phyloP scores from a whole-genome alignment of 345 rosid genomes.

The Mangifera indica region DNA sequence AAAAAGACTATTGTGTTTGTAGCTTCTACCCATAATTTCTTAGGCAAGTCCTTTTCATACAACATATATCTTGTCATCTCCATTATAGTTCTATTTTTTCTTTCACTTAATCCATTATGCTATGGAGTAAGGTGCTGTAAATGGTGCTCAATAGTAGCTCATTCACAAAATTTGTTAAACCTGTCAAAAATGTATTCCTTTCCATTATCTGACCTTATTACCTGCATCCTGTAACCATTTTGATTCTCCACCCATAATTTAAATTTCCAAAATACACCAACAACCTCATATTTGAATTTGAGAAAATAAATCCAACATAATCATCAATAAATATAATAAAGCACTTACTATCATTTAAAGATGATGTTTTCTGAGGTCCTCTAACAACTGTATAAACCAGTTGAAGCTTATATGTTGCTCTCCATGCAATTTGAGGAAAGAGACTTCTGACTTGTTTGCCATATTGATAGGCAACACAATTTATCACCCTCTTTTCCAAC shows the following conservation, averaged over 20 bases:
- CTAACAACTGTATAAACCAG: background rate
- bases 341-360: background rate
- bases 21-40: background rate
- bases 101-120: too few species aligned
- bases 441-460: background rate
- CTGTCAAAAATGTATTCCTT: background rate
- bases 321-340: background rate
- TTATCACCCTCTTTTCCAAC: background rate
- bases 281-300: background rate
- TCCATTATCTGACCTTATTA: constrained; percentile 4
- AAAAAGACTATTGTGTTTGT: background rate
- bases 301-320: too few species aligned
- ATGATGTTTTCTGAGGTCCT: background rate
- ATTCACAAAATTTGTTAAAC: background rate
- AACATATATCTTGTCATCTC: too few species aligned
- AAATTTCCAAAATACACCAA: background rate
- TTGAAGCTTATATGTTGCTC: background rate
- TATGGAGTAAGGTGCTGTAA: background rate
- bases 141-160: too few species aligned
- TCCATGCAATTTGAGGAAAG: background rate
- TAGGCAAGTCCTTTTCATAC: background rate
- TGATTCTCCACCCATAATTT: background rate
- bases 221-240: background rate
- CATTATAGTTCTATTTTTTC: too few species aligned
- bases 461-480: constrained; percentile 1